Conservation (phyloP, 306 rosid genomes). For the Sicyos edulis region DNA sequence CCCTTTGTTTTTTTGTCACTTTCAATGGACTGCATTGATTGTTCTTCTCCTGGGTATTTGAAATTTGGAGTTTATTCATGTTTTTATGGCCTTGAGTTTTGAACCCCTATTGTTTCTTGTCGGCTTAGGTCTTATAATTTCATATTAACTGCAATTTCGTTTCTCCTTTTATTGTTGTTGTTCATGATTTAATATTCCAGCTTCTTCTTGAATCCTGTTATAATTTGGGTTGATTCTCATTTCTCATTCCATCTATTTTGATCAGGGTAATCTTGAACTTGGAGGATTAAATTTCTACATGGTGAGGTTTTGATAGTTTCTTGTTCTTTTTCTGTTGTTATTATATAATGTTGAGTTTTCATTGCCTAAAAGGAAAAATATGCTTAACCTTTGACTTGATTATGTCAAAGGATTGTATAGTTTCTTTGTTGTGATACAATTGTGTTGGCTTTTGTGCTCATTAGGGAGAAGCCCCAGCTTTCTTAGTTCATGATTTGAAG, state of each 20-base stretch:
- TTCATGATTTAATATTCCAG: conserved; percentile 3
- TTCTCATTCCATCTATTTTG: conserved; percentile 27
- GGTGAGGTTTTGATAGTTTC: conserved; percentile 44
- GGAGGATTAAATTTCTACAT: conserved; percentile 41
- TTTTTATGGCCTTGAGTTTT: conserved; percentile 6
- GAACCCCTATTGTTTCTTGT: conserved; percentile 5
- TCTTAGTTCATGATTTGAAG: conserved; percentile 54
- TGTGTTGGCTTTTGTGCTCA: conserved; percentile 31
- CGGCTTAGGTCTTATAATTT: neutral
- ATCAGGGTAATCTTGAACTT: conserved; percentile 53
- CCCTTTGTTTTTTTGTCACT: neutral
- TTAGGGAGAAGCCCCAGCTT: conserved; percentile 89
- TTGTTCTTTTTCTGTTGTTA: neutral
- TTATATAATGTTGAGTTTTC: neutral
- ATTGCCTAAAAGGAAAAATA: neutral
- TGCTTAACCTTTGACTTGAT: neutral
- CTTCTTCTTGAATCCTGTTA: conserved; percentile 39
- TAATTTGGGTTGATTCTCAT: conserved; percentile 31
- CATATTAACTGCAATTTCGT: neutral
- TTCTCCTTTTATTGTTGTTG: neutral
- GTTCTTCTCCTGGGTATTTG: conserved; percentile 2
- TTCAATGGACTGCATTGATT: conserved; percentile 3
- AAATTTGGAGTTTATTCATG: conserved; percentile 21
- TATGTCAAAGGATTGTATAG: conserved; percentile 25
- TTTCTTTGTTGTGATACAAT: conserved; percentile 25